These are phyloP conservation scores for Udeniomyces megalosporus DNA, from an alignment of 768 basidiomycete species.

Conservation along the genomic window DNA sequence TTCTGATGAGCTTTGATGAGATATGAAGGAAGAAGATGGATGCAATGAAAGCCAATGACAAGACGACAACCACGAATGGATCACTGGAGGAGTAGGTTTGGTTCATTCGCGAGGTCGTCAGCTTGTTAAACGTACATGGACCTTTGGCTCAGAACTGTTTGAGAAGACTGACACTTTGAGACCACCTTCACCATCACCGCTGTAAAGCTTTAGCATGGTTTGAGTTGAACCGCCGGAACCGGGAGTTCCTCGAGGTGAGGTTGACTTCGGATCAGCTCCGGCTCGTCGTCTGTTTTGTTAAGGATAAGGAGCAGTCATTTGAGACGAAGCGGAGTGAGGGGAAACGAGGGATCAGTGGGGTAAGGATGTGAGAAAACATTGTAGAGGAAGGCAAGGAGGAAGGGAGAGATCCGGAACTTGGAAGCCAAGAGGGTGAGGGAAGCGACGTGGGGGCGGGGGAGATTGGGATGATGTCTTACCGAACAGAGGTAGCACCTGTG, in stretches of 20 bases:
- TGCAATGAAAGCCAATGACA: constrained; percentile 90
- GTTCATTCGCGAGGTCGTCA: not conserved
- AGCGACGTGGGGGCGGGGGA: no score
- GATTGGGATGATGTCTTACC: no score
- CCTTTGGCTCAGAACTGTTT: not conserved
- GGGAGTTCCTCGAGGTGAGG: constrained; percentile 73
- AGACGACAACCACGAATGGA: constrained; percentile 88
- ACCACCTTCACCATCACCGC: constrained; percentile 83
- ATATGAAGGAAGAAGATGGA: constrained; percentile 93
- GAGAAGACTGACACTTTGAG: constrained; percentile 69
- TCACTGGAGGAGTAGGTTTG: constrained; percentile 40
- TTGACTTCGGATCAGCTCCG: constrained; percentile 51
- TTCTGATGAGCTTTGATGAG: constrained; percentile 8
- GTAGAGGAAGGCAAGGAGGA: no score
- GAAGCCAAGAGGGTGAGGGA: no score
- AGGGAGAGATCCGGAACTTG: no score
- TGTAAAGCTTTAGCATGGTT: constrained; percentile 98
- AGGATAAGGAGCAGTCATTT: no score
- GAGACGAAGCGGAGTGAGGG: no score
- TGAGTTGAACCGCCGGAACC: constrained; percentile 92
- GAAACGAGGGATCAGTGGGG: no score
- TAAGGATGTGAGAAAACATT: no score
- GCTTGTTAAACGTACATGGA: not conserved
- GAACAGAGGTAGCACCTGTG: no score
- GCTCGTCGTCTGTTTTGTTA: constrained; percentile 27